These are phyloP conservation scores for Aspergillaceae sp. DNA, from an alignment of 2,329 filamentous ascomycete species.

Conservation along the genomic window DNA sequence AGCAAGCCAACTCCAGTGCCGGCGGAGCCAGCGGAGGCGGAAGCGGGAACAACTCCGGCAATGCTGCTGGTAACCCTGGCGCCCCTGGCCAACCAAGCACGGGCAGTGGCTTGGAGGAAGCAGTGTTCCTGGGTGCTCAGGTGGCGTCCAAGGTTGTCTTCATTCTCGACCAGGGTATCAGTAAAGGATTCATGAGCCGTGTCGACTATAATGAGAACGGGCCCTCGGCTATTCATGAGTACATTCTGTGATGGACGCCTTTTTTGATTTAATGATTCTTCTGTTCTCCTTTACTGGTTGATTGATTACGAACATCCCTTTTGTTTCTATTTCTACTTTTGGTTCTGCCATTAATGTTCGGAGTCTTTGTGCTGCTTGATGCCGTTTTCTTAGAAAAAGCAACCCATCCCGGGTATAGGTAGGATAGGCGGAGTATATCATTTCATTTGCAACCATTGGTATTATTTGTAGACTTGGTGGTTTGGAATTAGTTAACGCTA, in stretches of 20 bases:
- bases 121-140: slow-evolving; percentile 77
- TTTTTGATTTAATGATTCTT: background rate
- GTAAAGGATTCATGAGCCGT: slow-evolving; percentile 61
- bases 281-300: slow-evolving; percentile 1
- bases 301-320: background rate
- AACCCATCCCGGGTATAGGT: slow-evolving; percentile 13
- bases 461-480: too few species aligned
- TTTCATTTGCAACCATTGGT: background rate
- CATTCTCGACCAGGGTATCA: slow-evolving; percentile 57
- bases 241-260: slow-evolving; percentile 22
- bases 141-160: slow-evolving; percentile 72
- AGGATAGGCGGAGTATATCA: slow-evolving; percentile 16
- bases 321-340: slow-evolving; percentile 6
- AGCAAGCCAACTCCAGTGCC: slow-evolving; percentile 42
- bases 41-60: slow-evolving; percentile 5
- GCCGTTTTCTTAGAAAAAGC: slow-evolving; percentile 8
- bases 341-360: slow-evolving; percentile 17
- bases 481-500: too few species aligned
- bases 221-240: slow-evolving; percentile 56
- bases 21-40: slow-evolving; percentile 20
- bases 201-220: slow-evolving; percentile 61
- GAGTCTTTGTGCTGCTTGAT: slow-evolving; percentile 5
- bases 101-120: slow-evolving; percentile 60
- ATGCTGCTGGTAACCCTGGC: slow-evolving; percentile 35
- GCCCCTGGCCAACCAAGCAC: slow-evolving; percentile 15